Percentiles rank a stretch among this genome's conserved stretches.
These are phyloP conservation scores for Telopea speciosissima DNA, from an alignment of 177 flowering plant species.

Conservation along the genomic window DNA sequence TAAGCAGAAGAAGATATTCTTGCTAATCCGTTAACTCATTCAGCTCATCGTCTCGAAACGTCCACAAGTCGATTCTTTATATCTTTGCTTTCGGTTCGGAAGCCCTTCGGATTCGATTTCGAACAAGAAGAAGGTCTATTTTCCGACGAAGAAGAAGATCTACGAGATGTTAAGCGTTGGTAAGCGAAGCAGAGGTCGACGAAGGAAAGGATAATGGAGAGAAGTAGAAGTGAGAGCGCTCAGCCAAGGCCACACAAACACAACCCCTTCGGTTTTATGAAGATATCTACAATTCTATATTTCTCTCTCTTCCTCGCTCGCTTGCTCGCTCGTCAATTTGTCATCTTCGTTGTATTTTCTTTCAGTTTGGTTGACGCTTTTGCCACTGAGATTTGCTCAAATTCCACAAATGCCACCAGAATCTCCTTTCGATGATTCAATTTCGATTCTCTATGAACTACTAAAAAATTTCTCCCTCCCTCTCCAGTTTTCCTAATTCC, in stretches of 20 bases:
- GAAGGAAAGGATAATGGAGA: neutral
- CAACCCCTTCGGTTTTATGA: neutral
- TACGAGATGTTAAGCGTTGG: neutral
- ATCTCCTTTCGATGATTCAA: too few relatives aligned
- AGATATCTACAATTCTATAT: too few relatives aligned
- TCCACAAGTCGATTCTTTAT: neutral
- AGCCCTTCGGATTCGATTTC: neutral
- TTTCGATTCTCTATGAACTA: too few relatives aligned
- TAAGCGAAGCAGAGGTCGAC: neutral
- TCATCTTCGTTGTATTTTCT: too few relatives aligned
- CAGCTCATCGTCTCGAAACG: neutral
- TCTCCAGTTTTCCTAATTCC: too few relatives aligned
- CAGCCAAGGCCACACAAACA: constrained; percentile 1
- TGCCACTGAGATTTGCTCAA: too few relatives aligned
- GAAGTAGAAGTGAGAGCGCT: neutral
- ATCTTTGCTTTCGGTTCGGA: neutral
- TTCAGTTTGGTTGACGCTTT: too few relatives aligned
- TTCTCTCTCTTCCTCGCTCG: too few relatives aligned
- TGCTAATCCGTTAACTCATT: neutral
- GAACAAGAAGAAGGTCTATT: neutral
- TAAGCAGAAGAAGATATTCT: neutral
- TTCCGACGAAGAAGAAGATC: neutral
- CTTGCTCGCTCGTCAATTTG: too few relatives aligned
- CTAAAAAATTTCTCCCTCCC: too few relatives aligned
- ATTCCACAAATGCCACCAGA: too few relatives aligned